Evolutionary conservation across 2,329 filamentous ascomycete genomes (phyloP), one percentile per base, ranked within the genome.

Genomic region (Sporothrix globosa): DNA sequence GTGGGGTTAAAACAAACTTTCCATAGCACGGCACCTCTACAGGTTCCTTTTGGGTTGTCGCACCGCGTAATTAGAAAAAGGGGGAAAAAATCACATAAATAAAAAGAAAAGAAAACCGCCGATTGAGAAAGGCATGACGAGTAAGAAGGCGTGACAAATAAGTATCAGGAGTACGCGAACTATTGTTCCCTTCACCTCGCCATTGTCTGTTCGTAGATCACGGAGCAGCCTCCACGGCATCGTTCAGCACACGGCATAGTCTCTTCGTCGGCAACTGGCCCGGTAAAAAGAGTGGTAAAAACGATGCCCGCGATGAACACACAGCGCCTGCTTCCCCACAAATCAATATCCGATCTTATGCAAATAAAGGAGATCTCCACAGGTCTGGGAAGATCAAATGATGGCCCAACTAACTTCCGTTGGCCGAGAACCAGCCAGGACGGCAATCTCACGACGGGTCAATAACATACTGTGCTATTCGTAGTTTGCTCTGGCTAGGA

Each of bases 301-400:
- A 7, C 14, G 9, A 24, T 3, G 10, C 41, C 6, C 17, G 7
- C 54, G 17, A 65, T 27, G 9, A 21, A 11, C 60, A 46, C 34
- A 34, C 39, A 39, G 39, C 39, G 13, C 17, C 41, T 4, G 13
- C 14, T 30, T 65, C 60, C 60, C 67, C 67, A 41, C 53, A 44
- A 21, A 21, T 19, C 54, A 68, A 39, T 68, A 60, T 60, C 21
- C 24, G 41, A 10, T 30, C 17, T 46, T 48, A 68, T 68, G 67
- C 67, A 60, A 58, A 50, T 27, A 53, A 58, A 60, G 48, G 39
- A 24, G 24, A 53, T 53, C 63, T 21, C 24, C 24, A 21, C 21
- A 30, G 60, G 41, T 14, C 13, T 11, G 41, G 60, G 41, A 65
- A 48, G 41, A 30, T 48, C 41, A 65, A 19, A 65, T 24, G 24